Base-by-base conservation (phyloP, 1,139 yeast species). In the Pichia sp. region DNA sequence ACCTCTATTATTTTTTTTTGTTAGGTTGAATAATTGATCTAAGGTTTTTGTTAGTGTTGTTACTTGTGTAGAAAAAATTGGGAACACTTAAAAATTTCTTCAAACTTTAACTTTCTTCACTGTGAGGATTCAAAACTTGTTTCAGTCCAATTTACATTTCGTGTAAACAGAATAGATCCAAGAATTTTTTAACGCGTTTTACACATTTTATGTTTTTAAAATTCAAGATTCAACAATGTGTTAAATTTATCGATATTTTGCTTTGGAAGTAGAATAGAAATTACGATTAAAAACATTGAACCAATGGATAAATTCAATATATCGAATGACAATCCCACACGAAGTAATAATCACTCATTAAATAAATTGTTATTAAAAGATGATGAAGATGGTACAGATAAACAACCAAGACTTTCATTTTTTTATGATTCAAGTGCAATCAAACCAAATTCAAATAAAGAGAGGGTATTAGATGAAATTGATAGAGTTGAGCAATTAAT, bases 401-500 rank as follows among this genome's bases (percentile, higher is more conserved):
- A 54, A 42, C 58, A 55, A 48, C 64, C 66, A 7, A 58, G 68
- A 49, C 52, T 59, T 34, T 63, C 69, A 13, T 63, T 64, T 49
- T 61, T 59, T 44, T 63, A 57, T 53, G 62, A 67, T 16, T 63
- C 67, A 3, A 47, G 52, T 16, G 47, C 54, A 16, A 42, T 46
- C 3, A 56, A 57, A 8, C 50, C 51, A 19, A 56, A 61, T 68
- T 42, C 76, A 7, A 55, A 58, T 11, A 49, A 57, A 39, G 56
- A 58, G 19, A 50, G 52, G 36, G 49, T 59, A 30, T 52, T 64
- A 33, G 63, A 64, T 45, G 88, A 84, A 60, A 70, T 87, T 51
- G 95, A 88, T 62, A 73, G 80, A 59, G 69, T 89, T 43, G 96
- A 90, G 62, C 96, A 87, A 65, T 87, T 83, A 61, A 87, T 89